Evolutionary conservation across 2,329 filamentous ascomycete species (phyloP).

Genomic region (Knufia fluminis): DNA sequence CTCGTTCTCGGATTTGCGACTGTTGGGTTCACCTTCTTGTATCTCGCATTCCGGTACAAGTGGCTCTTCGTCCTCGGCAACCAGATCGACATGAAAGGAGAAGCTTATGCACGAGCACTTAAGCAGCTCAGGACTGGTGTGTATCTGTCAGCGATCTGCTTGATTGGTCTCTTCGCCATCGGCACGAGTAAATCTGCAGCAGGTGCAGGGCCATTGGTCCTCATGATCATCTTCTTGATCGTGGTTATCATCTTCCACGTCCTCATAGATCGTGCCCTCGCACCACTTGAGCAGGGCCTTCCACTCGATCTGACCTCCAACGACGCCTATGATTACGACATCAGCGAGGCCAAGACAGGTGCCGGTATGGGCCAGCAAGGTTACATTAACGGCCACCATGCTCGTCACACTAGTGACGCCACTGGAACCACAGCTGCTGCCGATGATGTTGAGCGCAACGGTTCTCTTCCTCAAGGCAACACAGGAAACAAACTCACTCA

Average conservation of each 20-base stretch:
- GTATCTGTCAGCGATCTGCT: conserved; percentile 72
- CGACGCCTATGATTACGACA: conserved; percentile 13
- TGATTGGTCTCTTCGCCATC: conserved; percentile 76
- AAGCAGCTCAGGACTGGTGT: conserved; percentile 76
- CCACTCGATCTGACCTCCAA: conserved; percentile 50
- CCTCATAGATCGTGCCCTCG: conserved; percentile 37
- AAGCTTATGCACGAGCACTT: conserved; percentile 76
- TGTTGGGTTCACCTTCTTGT: conserved; percentile 68
- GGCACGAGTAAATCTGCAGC: conserved; percentile 32
- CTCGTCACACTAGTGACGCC: conserved; percentile 10
- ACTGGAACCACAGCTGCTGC: conserved; percentile 1
- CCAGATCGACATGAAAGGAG: conserved; percentile 73
- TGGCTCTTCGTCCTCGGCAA: conserved; percentile 77
- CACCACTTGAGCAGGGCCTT: conserved; percentile 51
- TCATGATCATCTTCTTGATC: conserved; percentile 67
- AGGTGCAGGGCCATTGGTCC: conserved; percentile 55
- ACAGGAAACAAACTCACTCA: conserved; percentile 8
- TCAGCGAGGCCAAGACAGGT: conserved; percentile 43
- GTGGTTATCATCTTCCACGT: conserved; percentile 69
- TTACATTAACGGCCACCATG: conserved; percentile 26
- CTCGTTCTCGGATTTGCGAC: conserved; percentile 74
- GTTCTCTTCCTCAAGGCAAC: neutral
- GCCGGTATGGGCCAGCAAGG: conserved; percentile 44
- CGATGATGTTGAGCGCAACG: conserved; percentile 1
- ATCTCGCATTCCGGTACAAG: conserved; percentile 83